Evolutionary conservation across 352 stramenopile genomes (phyloP).

Genomic region (Pythium chondricola): DNA sequence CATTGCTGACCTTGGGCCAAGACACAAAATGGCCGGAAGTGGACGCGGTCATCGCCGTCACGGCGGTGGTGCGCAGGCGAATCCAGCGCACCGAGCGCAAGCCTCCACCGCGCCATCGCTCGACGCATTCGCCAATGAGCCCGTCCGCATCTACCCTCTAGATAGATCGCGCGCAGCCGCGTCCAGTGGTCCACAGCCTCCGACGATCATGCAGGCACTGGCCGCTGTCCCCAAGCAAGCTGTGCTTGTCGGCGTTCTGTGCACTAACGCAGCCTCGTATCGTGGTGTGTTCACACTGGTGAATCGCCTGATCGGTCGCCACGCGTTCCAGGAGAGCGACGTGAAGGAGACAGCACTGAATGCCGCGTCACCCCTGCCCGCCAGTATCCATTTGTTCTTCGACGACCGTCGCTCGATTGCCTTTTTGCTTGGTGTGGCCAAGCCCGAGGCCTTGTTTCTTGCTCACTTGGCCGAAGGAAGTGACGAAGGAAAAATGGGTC

Average conservation of each 20-base stretch:
- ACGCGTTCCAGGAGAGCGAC: slow-evolving; percentile 35
- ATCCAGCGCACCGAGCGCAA: too few relatives aligned
- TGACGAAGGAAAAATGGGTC: slow-evolving; percentile 15
- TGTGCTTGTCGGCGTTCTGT: slow-evolving; percentile 45
- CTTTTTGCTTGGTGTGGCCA: slow-evolving; percentile 47
- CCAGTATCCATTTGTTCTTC: slow-evolving; percentile 56
- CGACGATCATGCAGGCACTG: slow-evolving; percentile 30
- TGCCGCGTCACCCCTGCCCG: slow-evolving; percentile 4
- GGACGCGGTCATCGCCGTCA: too few relatives aligned
- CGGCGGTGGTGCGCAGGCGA: too few relatives aligned
- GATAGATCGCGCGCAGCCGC: slow-evolving; percentile 16
- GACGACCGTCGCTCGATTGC: slow-evolving; percentile 37
- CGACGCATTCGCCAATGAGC: slow-evolving; percentile 17
- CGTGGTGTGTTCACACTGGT: slow-evolving; percentile 36
- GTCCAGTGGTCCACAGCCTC: slow-evolving; percentile 4
- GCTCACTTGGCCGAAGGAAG: slow-evolving; percentile 1
- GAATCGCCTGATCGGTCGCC: slow-evolving; percentile 58
- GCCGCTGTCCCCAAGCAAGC: slow-evolving; percentile 29
- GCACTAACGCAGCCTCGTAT: slow-evolving; percentile 25
- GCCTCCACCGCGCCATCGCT: too few relatives aligned
- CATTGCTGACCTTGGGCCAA: too few relatives aligned
- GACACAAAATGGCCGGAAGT: too few relatives aligned
- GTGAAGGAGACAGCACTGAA: slow-evolving; percentile 11
- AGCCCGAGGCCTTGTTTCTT: slow-evolving; percentile 33
- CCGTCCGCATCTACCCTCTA: slow-evolving; percentile 54